These are phyloP conservation scores for Paramarasmius palmivorus DNA, from an alignment of 1,284 basidiomycete genomes.

Conservation along the genomic window DNA sequence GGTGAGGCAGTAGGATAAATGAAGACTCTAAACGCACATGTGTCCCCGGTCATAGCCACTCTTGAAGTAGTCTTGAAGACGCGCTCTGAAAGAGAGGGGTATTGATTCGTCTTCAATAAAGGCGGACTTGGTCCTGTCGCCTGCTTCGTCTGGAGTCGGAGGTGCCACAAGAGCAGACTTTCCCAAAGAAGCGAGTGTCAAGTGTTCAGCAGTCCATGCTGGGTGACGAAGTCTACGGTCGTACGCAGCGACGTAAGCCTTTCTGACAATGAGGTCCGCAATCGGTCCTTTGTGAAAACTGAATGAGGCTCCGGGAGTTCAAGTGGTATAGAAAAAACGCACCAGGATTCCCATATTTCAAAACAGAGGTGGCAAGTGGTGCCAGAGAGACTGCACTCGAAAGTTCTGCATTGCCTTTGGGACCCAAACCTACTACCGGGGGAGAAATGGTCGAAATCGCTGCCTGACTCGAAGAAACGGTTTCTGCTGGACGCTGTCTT, in stretches of 20 bases:
- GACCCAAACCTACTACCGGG: constrained; percentile 38
- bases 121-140: constrained; percentile 75
- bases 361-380: constrained; percentile 33
- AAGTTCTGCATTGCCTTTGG: constrained; percentile 33
- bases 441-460: constrained; percentile 45
- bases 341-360: constrained; percentile 82
- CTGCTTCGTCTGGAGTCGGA: constrained; percentile 35
- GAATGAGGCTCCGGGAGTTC: too few relatives aligned
- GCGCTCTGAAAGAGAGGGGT: constrained; percentile 82
- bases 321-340: constrained; percentile 24
- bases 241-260: constrained; percentile 88
- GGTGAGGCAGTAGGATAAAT: not conserved
- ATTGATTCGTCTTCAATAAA: constrained; percentile 87
- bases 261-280: constrained; percentile 76
- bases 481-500: constrained; percentile 22
- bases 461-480: constrained; percentile 48
- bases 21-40: constrained; percentile 60
- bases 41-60: constrained; percentile 98
- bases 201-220: constrained; percentile 93
- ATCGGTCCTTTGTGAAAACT: too few relatives aligned
- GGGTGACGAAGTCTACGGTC: constrained; percentile 91
- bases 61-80: constrained; percentile 87
- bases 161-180: constrained; percentile 39
- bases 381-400: constrained; percentile 25
- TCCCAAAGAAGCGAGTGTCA: constrained; percentile 77